These are phyloP conservation scores for Lunularia cruciata DNA, from an alignment of 225 moss, liverwort and hornwort species.

Conservation along the genomic window DNA sequence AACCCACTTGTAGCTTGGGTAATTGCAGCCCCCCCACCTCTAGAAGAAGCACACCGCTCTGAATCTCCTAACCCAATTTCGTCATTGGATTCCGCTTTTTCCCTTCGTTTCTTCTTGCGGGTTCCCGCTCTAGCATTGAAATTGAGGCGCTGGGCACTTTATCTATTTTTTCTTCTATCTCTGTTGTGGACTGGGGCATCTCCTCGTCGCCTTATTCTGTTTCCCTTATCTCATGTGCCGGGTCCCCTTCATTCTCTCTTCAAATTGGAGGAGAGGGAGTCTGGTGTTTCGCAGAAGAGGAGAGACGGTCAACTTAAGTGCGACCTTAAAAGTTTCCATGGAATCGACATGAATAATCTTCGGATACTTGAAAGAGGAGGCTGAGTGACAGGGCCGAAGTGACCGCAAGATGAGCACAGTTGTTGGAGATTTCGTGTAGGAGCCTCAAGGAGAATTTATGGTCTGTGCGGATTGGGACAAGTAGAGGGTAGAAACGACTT, in stretches of 20 bases:
- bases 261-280: conserved; percentile 8
- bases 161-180: neutral
- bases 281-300: neutral
- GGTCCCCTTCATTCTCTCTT: neutral
- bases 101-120: neutral
- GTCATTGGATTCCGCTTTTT: conserved; percentile 1
- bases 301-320: neutral
- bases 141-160: neutral
- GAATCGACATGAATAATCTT: conserved; percentile 5
- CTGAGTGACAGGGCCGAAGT: neutral
- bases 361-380: neutral
- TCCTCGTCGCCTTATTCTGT: neutral
- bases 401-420: no score
- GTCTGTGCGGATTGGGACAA: no score
- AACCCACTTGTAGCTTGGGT: conserved; percentile 14
- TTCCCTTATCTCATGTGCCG: neutral
- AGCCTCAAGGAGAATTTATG: no score
- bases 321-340: neutral
- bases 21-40: neutral
- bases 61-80: conserved; percentile 30
- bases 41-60: conserved; percentile 33
- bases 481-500: no score
- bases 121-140: conserved; percentile 7
- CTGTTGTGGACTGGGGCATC: neutral
- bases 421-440: no score